A percentile compares a stretch with the other conserved stretches of the same genome.
Evolutionary conservation across 371 early-diverging fungal species (phyloP).

Genomic region (Sporodiniella umbellata): DNA sequence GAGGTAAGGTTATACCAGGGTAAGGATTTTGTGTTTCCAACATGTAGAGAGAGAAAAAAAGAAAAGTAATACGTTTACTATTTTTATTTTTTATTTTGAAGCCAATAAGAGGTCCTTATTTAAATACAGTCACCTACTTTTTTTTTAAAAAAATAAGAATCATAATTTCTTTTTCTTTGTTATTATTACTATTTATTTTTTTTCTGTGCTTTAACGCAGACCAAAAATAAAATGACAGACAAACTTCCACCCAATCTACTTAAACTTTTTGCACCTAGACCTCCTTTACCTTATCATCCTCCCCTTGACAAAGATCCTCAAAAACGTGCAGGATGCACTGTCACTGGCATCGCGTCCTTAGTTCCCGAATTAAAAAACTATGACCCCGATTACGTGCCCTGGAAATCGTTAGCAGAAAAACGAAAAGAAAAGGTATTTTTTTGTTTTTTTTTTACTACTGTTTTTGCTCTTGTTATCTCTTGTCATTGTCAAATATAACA

Average conservation of each 20-base stretch:
- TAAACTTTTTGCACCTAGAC: conserved; percentile 90
- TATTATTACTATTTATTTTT: too few species aligned
- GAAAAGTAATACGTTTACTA: too few species aligned
- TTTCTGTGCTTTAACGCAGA: neutral
- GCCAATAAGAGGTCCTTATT: too few species aligned
- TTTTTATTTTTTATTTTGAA: too few species aligned
- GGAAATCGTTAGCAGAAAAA: conserved; percentile 66
- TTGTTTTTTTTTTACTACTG: neutral
- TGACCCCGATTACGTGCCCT: conserved; percentile 75
- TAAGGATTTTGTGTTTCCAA: too few species aligned
- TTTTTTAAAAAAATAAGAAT: conserved; percentile 82
- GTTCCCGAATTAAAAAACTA: conserved; percentile 59
- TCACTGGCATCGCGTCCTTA: conserved; percentile 68
- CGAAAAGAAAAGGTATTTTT: conserved; percentile 64
- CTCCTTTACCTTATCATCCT: conserved; percentile 67
- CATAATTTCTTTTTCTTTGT: neutral
- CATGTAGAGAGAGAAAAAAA: too few species aligned
- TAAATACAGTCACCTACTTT: too few species aligned
- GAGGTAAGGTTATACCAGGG: conserved; percentile 16
- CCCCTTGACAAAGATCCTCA: conserved; percentile 78
- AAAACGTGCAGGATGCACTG: conserved; percentile 54
- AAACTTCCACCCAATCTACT: conserved; percentile 82
- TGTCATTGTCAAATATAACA: too few species aligned
- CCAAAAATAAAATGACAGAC: conserved; percentile 58
- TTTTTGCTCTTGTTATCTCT: neutral